Evolutionary conservation across 2,329 filamentous ascomycete genomes (phyloP), one percentile per base, ranked within the genome.

Genomic region (Dactylonectria macrodidyma): DNA sequence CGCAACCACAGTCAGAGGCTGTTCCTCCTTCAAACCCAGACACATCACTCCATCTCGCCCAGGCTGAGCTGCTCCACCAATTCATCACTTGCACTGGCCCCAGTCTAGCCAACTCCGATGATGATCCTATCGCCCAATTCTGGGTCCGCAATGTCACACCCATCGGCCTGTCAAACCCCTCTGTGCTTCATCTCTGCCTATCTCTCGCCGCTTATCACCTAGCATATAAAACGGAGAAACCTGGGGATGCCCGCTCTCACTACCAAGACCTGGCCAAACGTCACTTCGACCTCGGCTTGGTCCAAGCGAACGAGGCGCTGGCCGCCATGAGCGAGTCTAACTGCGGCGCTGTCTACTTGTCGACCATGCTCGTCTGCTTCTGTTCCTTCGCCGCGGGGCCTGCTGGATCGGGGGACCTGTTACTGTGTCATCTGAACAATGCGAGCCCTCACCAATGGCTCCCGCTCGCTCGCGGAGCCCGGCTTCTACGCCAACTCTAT

Each of bases 311-410:
- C 2, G 41, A 47, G 7, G 24, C 34, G 2, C 14, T 62, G 33
- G 30, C 51, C 26, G 38, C 30, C 60, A 36, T 62, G 6, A 36
- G n/a, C 44, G 26, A 7, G 26, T 36, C 30, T 3, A 62, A 54
- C 7, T 50, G 60, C 44, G 60, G 60, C 2, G 51, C 38, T 24
- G 36, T 62, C 30, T 62, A 62, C 60, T 24, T 62, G 2, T 62
- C 60, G 16, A 48, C 52, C 22, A 7, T 55, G 33, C 60, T 62
- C n/a, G 51, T 62, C 5, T 62, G 60, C 22, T 62, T 48, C 52
- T 56, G 38, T 22, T 34, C 38, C 30, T 56, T 62, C 12, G 60
- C 60, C 3, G 60, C 51, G 7, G 60, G 60, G 36, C 60, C 60
- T 4, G 26, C 38, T 11, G 33, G 19, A 4, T 14, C 41, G 3